Base-by-base conservation (phyloP, 2,329 filamentous ascomycete genomes). In the Kalmusia sp. region DNA sequence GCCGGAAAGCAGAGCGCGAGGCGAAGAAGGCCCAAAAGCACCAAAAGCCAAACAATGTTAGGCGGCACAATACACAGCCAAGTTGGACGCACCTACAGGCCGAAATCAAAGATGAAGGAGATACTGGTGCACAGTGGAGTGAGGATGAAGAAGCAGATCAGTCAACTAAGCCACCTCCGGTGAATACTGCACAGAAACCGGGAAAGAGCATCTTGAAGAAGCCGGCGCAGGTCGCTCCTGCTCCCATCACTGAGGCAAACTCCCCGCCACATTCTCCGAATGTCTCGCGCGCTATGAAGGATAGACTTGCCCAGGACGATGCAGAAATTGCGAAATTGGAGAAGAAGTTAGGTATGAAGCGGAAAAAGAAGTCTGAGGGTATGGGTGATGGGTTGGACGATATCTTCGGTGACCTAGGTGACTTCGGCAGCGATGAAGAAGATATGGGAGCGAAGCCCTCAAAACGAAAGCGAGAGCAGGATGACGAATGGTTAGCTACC, bases 261-360 rank as follows among this genome's bases (percentile, higher is more conserved):
- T 58, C 59, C 8, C 52, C 61, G 6, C 53, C 63, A 14, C 63
- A 64, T 21, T 52, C 63, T 14, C 59, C 66, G 6, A 65, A 62
- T 38, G 34, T 77, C 7, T 73, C 75, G 6, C 68, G 70, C 45
- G 69, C 65, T 19, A 78, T 86, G n/a, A 85, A 82, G 67, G 83
- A 87, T 17, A 65, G 57, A 62, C 78, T 97, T 4, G 87, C 85
- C 0, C 81, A 91, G 56, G 93, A 99, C 53, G 92, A 98, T 67
- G 90, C 87, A 2, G 92, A 96, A 63, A 98, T 99, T 62, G 88
- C 89, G 17, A 87, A 87, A 2, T 79, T 97, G 27, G 95, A 99
- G 77, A 92, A 88, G 72, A 96, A 91, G 67, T 78, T 99, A 3
- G 93, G 95, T 0, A 82, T 97, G 28, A 91, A 88, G 68, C 85